Percentiles rank a stretch among this genome's conserved stretches.
Conservation (phyloP, 306 rosid genomes). For the Sindora glabra region DNA sequence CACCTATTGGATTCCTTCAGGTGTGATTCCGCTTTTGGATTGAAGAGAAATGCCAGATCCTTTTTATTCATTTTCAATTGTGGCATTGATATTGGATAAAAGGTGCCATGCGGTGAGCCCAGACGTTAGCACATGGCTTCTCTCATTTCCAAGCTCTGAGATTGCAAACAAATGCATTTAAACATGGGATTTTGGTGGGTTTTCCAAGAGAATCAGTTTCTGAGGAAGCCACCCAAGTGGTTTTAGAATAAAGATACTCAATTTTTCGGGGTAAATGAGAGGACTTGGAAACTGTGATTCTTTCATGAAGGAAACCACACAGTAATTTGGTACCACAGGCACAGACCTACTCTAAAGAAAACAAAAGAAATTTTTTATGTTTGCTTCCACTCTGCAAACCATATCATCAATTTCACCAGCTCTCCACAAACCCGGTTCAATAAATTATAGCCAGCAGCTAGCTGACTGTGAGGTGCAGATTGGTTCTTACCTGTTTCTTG, state of each 20-base stretch:
- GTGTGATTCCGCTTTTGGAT: not conserved
- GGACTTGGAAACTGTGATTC: constrained; percentile 32
- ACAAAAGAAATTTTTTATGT: not conserved
- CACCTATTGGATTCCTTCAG: not conserved
- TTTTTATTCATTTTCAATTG: not conserved
- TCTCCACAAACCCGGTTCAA: no score
- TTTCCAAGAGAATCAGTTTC: constrained; percentile 53
- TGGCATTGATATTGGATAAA: constrained; percentile 32
- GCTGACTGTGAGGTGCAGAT: no score
- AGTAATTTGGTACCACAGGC: not conserved
- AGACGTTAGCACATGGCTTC: constrained; percentile 79
- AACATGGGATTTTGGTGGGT: constrained; percentile 24
- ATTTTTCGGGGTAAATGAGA: constrained; percentile 15
- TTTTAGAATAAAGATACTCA: not conserved
- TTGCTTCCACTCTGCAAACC: constrained; percentile 3
- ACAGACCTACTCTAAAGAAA: not conserved
- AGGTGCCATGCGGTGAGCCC: constrained; percentile 72
- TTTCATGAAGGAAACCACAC: constrained; percentile 3
- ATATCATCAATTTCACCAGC: no score
- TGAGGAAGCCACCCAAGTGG: constrained; percentile 26
- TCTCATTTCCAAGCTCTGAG: constrained; percentile 40
- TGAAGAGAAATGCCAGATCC: not conserved
- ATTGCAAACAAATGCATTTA: constrained; percentile 16
- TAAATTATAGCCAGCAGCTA: no score
- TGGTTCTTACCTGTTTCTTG: constrained; percentile 4